Evolutionary conservation across 1,284 basidiomycete species (phyloP), one percentile per base, ranked within the genome.

Genomic region (Cerrena zonata): DNA sequence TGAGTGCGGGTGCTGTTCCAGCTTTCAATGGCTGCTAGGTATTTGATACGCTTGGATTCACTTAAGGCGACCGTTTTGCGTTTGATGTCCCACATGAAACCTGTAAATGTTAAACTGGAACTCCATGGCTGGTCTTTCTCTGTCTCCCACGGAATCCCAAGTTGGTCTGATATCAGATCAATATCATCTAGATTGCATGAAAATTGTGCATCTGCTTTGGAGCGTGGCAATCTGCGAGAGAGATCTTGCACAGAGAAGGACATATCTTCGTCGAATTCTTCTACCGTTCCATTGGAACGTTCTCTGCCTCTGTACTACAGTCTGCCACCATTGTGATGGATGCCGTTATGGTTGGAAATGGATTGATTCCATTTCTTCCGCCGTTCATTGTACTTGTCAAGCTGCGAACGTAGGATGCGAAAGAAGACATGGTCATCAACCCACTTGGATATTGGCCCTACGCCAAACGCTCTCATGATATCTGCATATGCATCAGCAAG

Each of bases 281-380:
- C 53, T 3, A 50, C 5, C 2, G 50, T 40, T 0, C 40, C 49
- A 30, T 51, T 45, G 13, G 54, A 48, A 12, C 50, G 37, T 2
- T 21, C 15, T 10, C 11, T 18, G 36, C 69, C 69, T 3, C 54
- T 21, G 46, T 58, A 72, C 64, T 65, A 70, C 0, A 67, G 45
- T 2, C 65, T 26, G 0, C 66, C 61, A 0, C 64, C 54, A 1
- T 50, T 21, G 0, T 67, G 64, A 5, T 58, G 47, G 21, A n/a
- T n/a, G 13, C 53, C 53, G 18, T 52, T 52, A 12, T 21, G 11
- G 13, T 39, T 30, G 12, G 15, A 12, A 23, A 55, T 53, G 3
- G 18, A 3, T 3, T 13, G 4, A 5, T 30, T n/a, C 47, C 42
- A 38, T 22, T 45, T 18, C 2, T 11, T 18, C 10, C 54, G 27